Evolutionary conservation across 495 filamentous ascomycete species (phyloP).

Genomic region (Daldinia vernicosa): DNA sequence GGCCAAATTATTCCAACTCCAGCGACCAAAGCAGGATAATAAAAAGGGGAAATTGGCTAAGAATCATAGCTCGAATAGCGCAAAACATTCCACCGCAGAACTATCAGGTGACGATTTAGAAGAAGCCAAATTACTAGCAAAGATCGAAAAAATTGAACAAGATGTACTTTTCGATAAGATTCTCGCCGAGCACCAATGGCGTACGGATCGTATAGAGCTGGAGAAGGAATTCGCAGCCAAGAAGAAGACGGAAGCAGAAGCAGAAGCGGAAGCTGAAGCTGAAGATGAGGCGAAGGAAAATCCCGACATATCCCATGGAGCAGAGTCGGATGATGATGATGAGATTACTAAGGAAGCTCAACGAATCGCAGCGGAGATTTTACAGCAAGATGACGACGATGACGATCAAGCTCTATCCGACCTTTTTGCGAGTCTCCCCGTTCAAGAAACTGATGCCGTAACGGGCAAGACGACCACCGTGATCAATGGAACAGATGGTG

Average conservation of each 20-base stretch:
- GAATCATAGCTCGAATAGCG: constrained; percentile 22
- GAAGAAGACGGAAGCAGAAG: constrained; percentile 47
- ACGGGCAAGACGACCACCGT: constrained; percentile 63
- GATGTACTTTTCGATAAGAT: constrained; percentile 87
- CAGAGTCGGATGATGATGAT: constrained; percentile 53
- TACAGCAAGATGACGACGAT: constrained; percentile 60
- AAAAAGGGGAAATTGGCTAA: constrained; percentile 58
- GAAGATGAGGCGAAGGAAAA: constrained; percentile 32
- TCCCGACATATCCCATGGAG: too few species aligned
- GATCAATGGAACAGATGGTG: constrained; percentile 58
- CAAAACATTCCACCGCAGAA: constrained; percentile 7
- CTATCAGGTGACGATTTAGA: constrained; percentile 53
- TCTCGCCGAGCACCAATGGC: constrained; percentile 80
- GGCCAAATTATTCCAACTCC: constrained; percentile 73
- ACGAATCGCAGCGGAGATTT: constrained; percentile 59
- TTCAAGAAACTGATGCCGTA: constrained; percentile 62
- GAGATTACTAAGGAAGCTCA: constrained; percentile 61
- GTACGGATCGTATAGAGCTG: constrained; percentile 68
- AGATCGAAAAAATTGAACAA: constrained; percentile 77
- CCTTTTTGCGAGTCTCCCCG: constrained; percentile 75
- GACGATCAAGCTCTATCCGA: constrained; percentile 64
- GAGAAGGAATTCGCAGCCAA: constrained; percentile 62
- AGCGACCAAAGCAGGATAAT: constrained; percentile 63
- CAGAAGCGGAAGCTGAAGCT: constrained; percentile 39
- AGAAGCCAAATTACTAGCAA: constrained; percentile 70